These are phyloP conservation scores for Didymella keratinophila DNA, from an alignment of 2,329 filamentous ascomycete genomes.

Conservation along the genomic window DNA sequence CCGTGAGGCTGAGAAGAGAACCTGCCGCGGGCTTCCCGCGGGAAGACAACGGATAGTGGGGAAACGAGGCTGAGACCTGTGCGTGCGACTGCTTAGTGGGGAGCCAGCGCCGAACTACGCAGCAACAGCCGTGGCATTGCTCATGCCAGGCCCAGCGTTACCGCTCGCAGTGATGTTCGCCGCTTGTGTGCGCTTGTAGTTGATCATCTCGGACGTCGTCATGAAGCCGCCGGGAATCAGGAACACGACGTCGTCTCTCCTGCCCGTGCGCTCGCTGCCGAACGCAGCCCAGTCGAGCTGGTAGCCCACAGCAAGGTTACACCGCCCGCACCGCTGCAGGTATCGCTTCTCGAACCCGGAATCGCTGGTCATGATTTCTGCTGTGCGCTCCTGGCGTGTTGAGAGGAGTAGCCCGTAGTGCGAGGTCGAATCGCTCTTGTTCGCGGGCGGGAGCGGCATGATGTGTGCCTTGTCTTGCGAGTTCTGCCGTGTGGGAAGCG, in stretches of 20 bases:
- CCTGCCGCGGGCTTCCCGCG: slow-evolving; percentile 6
- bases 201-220: slow-evolving; percentile 64
- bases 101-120: slow-evolving; percentile 19
- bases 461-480: slow-evolving; percentile 65
- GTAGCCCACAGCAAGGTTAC: slow-evolving; percentile 69
- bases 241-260: slow-evolving; percentile 62
- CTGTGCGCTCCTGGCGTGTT: slow-evolving; percentile 57
- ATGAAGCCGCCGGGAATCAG: slow-evolving; percentile 67
- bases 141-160: slow-evolving; percentile 10
- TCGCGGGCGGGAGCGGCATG: slow-evolving; percentile 59
- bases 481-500: slow-evolving; percentile 61
- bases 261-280: slow-evolving; percentile 39
- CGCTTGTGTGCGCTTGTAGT: slow-evolving; percentile 44
- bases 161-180: slow-evolving; percentile 11
- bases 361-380: slow-evolving; percentile 62
- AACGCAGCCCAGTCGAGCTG: slow-evolving; percentile 64
- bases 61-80: slow-evolving; percentile 15
- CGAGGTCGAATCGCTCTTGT: slow-evolving; percentile 22
- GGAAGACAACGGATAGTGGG: slow-evolving; percentile 10
- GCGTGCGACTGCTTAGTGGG: neutral
- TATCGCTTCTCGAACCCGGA: slow-evolving; percentile 74
- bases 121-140: slow-evolving; percentile 29
- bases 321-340: slow-evolving; percentile 66
- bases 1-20: slow-evolving; percentile 5
- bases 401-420: slow-evolving; percentile 62